Evolutionary conservation across 441 rosid species (phyloP).

Genomic region (Gossypium davidsonii): DNA sequence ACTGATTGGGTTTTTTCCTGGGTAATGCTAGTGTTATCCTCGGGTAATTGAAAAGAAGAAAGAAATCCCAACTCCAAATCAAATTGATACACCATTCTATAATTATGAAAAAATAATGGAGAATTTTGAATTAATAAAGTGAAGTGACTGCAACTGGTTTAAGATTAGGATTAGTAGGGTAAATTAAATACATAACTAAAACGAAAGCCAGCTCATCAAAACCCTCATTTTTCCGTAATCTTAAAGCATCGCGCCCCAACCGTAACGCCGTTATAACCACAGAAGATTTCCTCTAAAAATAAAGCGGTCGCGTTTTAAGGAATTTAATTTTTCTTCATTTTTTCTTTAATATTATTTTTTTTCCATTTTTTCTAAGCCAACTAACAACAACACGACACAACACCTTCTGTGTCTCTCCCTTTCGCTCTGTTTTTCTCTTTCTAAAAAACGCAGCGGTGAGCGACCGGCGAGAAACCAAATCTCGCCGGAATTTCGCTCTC

Average conservation of each 20-base stretch:
- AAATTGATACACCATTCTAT: too few species aligned
- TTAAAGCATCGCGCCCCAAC: slow-evolving; percentile 9
- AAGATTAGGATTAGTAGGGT: too few species aligned
- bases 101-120: too few species aligned
- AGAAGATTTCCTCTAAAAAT: not conserved
- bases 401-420: slow-evolving; percentile 8
- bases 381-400: slow-evolving; percentile 24
- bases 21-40: not conserved
- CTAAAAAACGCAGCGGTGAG: slow-evolving; percentile 13
- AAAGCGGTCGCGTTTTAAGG: slow-evolving; percentile 14
- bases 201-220: not conserved
- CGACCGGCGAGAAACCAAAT: slow-evolving; percentile 50
- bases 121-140: too few species aligned
- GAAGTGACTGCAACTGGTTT: too few species aligned
- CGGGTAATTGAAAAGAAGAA: not conserved
- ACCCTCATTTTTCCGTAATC: not conserved
- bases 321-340: slow-evolving; percentile 24
- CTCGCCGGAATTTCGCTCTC: slow-evolving; percentile 40
- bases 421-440: slow-evolving; percentile 10
- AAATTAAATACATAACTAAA: too few species aligned
- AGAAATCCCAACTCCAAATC: too few species aligned
- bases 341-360: slow-evolving; percentile 31
- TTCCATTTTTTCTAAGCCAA: slow-evolving; percentile 31
- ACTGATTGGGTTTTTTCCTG: not conserved
- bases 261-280: slow-evolving; percentile 20